Conservation (phyloP, 257 asterid species). For the Gynochthodes officinalis region DNA sequence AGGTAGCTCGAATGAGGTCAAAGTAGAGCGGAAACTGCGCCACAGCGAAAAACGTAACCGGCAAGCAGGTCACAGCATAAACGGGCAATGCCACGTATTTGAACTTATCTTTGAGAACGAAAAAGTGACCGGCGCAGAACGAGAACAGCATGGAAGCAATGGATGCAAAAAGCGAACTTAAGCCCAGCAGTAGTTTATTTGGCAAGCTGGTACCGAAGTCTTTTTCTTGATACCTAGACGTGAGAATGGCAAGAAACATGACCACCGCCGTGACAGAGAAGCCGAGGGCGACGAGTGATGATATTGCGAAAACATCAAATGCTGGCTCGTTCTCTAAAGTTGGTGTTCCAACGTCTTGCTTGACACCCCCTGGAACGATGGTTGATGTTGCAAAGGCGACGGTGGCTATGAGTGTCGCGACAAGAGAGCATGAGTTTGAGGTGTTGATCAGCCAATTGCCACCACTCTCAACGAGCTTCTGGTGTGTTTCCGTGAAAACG, state of each 20-base stretch:
- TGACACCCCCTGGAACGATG: slow-evolving; percentile 12
- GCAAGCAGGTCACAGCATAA: neutral
- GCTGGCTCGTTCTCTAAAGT: slow-evolving; percentile 3
- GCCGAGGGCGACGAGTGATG: slow-evolving; percentile 10
- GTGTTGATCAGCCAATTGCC: slow-evolving; percentile 2
- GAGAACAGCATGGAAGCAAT: slow-evolving; percentile 8
- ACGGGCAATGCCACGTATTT: neutral
- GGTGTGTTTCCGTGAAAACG: slow-evolving; percentile 1
- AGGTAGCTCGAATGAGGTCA: slow-evolving; percentile 11
- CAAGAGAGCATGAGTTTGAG: slow-evolving; percentile 4
- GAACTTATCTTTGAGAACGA: slow-evolving; percentile 8
- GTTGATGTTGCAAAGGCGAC: slow-evolving; percentile 15
- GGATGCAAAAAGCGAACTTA: neutral
- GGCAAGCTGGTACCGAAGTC: slow-evolving; percentile 9
- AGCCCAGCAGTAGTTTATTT: slow-evolving; percentile 2
- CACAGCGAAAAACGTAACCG: slow-evolving; percentile 7
- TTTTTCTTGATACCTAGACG: neutral
- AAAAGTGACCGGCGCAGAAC: slow-evolving; percentile 8
- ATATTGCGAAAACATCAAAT: slow-evolving; percentile 3
- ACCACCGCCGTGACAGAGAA: slow-evolving; percentile 5
- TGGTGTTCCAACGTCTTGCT: neutral
- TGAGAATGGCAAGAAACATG: slow-evolving; percentile 10
- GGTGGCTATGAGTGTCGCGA: slow-evolving; percentile 15
- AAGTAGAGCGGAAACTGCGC: slow-evolving; percentile 7
- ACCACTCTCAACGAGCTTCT: neutral